Evolutionary conservation across 768 basidiomycete species (phyloP), one percentile per base, ranked within the genome.

Genomic region (Pleurotus citrinopileatus): DNA sequence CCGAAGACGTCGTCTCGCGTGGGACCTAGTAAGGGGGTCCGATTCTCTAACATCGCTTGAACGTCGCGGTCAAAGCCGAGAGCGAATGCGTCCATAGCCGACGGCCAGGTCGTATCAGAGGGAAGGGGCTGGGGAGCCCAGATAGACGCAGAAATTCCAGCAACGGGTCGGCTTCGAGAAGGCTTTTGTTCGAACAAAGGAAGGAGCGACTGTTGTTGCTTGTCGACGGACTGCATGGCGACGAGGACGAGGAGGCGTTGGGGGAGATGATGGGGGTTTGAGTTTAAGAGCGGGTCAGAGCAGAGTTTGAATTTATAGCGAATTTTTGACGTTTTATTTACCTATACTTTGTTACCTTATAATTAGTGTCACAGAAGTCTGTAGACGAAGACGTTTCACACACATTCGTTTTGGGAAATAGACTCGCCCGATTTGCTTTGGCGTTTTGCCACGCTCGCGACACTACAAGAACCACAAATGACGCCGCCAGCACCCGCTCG

Each of bases 71-170:
- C 81, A 7, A 74, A 71, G 20, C 73, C 75, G 29, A 80, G 77
- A 51, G 78, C 78, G 61, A 85, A 85, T 3, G 84, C 70, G 55
- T 86, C 84, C 29, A 87, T 69, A 32, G 85, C 73, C 56, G 75
- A 76, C 19, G 88, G 86, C 89, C 89, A 92, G 10, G 82, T 78
- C 4, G 74, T 63, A 17, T 85, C 85, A 13, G 80, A 77, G 4
- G 80, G 80, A 65, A 86, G 87, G 3, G 88, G 86, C 64, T 86
- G 87, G 6, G 89, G 89, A 0, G 90, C 90, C 89, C 89, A 92
- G 57, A 92, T 91, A 47, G 88, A 89, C 12, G 76, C 76, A 53
- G 73, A 61, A 43, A 75, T 72, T 5, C 75, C 74, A 34, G 71
- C 62, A 10, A 67, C 63, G 54, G 72, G 73, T 22, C 79, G 72